Percentiles rank a stretch among this genome's conserved stretches.
These are phyloP conservation scores for Eucalyptus guilfoylei DNA, from an alignment of 345 rosid species.

Conservation along the genomic window DNA sequence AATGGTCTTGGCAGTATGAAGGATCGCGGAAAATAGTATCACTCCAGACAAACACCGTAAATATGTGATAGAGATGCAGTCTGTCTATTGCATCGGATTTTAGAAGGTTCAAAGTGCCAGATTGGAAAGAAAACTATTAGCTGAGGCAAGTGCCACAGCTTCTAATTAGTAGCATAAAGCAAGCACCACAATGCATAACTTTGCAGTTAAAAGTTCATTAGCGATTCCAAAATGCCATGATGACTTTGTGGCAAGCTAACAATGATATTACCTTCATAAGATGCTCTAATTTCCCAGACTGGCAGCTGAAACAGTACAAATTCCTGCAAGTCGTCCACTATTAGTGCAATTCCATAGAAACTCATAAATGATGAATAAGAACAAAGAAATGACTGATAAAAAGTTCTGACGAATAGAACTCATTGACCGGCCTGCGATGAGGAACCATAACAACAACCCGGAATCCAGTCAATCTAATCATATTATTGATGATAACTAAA, in stretches of 20 bases:
- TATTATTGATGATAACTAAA: neutral
- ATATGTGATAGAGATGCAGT: neutral
- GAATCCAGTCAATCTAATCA: neutral
- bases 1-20: neutral
- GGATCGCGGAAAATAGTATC: neutral
- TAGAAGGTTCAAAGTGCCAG: neutral
- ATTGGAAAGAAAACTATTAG: neutral
- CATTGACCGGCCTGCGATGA: neutral
- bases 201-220: neutral
- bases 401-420: neutral
- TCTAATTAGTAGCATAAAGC: neutral
- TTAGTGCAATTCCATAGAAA: neutral
- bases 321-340: slow-evolving; percentile 32
- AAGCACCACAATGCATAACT: neutral
- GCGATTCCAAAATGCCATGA: neutral
- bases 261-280: slow-evolving; percentile 64
- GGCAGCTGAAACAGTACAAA: slow-evolving; percentile 91
- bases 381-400: neutral
- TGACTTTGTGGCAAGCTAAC: neutral
- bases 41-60: neutral
- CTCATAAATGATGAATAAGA: neutral
- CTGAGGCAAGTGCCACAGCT: neutral
- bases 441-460: neutral
- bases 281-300: slow-evolving; percentile 92
- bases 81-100: neutral